phyloP scores from a whole-genome alignment of 176 grass and related monocot genomes.

The Bothriochloa decipiens region DNA sequence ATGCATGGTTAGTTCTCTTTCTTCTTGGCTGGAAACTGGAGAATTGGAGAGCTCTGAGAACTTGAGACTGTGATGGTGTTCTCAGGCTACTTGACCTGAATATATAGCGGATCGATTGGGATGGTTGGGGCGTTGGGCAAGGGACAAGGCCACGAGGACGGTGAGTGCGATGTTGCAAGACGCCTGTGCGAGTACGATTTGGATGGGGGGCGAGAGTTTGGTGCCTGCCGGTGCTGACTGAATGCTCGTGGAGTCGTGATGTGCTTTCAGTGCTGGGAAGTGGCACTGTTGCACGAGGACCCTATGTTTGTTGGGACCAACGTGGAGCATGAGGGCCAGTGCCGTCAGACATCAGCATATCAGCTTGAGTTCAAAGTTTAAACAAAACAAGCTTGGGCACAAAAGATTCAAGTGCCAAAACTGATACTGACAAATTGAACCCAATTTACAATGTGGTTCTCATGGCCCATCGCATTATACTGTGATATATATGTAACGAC shows the following conservation, averaged over 20 bases:
- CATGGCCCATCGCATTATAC: too few species aligned
- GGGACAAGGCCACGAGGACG: not conserved
- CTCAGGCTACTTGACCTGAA: not conserved
- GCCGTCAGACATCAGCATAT: too few species aligned
- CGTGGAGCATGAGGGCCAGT: too few species aligned
- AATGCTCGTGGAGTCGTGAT: too few species aligned
- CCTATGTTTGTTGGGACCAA: conserved; percentile 5
- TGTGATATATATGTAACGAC: too few species aligned
- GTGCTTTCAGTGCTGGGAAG: not conserved
- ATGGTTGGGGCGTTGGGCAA: not conserved
- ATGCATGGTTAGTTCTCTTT: not conserved
- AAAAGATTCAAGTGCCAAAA: too few species aligned
- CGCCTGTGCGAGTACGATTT: not conserved
- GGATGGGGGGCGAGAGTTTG: conserved; percentile 18
- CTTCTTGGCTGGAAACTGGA: not conserved
- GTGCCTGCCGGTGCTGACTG: too few species aligned
- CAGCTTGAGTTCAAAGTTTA: too few species aligned
- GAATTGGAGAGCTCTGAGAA: too few species aligned
- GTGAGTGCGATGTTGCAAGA: not conserved
- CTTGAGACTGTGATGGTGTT: not conserved
- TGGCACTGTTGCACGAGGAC: not conserved
- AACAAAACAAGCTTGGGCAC: too few species aligned
- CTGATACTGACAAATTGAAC: too few species aligned
- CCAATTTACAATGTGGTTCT: too few species aligned
- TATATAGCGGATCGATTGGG: conserved; percentile 21